A percentile compares a stretch with the other conserved stretches of the same genome.
phyloP scores from a whole-genome alignment of 2,329 filamentous ascomycete genomes.

The Colletotrichum trifolii region DNA sequence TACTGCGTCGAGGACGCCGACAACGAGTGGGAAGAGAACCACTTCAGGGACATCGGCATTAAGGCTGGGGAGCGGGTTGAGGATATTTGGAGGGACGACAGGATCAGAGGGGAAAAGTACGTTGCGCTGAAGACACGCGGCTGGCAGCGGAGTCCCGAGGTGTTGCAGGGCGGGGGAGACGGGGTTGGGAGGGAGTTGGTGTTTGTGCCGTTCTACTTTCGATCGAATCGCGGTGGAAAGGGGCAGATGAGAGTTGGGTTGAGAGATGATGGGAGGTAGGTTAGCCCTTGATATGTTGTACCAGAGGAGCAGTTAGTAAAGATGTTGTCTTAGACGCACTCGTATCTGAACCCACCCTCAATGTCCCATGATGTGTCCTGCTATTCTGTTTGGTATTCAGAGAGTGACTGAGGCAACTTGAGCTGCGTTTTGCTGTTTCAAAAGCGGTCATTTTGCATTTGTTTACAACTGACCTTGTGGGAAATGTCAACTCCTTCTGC shows the following conservation, averaged over 20 bases:
- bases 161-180: constrained; percentile 36
- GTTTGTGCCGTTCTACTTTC: constrained; percentile 66
- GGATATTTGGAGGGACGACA: constrained; percentile 39
- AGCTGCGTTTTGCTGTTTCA: too few relatives aligned
- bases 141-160: constrained; percentile 38
- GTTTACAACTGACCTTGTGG: too few relatives aligned
- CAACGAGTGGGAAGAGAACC: constrained; percentile 65
- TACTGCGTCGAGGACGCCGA: constrained; percentile 72
- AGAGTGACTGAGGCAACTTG: too few relatives aligned
- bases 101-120: constrained; percentile 42
- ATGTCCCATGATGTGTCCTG: too few relatives aligned
- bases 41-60: constrained; percentile 60
- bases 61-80: constrained; percentile 35
- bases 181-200: constrained; percentile 47
- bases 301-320: too few relatives aligned
- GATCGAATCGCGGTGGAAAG: constrained; percentile 64
- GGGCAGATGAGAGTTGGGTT: constrained; percentile 64
- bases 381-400: too few relatives aligned
- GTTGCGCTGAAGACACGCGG: constrained; percentile 41
- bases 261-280: constrained; percentile 37
- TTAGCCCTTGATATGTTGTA: neutral
- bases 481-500: too few relatives aligned
- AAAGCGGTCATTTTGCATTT: too few relatives aligned
- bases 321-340: too few relatives aligned
- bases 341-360: too few relatives aligned